A percentile compares a stretch with the other conserved stretches of the same genome.
These are phyloP conservation scores for Pseudonitzschia delicatissima DNA, from an alignment of 108 stramenopile species.

Conservation along the genomic window DNA sequence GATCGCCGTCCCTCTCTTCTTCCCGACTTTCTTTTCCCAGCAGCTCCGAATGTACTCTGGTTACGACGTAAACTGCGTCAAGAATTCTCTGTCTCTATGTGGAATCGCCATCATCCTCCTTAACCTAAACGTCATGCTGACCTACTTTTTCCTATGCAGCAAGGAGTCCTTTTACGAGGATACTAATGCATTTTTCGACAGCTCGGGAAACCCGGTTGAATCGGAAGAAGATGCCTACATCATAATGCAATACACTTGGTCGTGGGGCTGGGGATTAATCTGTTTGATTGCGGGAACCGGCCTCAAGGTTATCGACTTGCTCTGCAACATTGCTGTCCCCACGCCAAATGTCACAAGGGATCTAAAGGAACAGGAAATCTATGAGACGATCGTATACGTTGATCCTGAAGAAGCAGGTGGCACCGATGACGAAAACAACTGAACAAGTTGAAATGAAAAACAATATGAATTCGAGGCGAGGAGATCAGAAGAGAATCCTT, in stretches of 20 bases:
- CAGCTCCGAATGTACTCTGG: slow-evolving; percentile 34
- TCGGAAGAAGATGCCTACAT: slow-evolving; percentile 1
- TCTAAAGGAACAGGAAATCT: slow-evolving; percentile 33
- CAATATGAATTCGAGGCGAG: too few relatives aligned
- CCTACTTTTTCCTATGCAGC: slow-evolving; percentile 25
- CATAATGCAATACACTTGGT: slow-evolving; percentile 16
- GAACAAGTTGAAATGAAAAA: too few relatives aligned
- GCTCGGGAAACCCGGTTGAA: neutral
- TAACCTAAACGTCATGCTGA: slow-evolving; percentile 24
- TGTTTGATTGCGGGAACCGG: slow-evolving; percentile 20
- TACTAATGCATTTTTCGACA: slow-evolving; percentile 13
- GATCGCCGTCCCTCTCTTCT: slow-evolving; percentile 15
- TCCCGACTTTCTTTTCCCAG: slow-evolving; percentile 32
- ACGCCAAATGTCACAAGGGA: slow-evolving; percentile 34
- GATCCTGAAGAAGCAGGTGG: neutral
- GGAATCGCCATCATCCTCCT: slow-evolving; percentile 25
- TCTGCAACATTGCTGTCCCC: slow-evolving; percentile 28
- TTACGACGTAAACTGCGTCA: slow-evolving; percentile 47
- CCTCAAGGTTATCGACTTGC: slow-evolving; percentile 27
- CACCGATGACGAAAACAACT: neutral
- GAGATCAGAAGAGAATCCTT: too few relatives aligned
- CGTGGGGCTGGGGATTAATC: slow-evolving; percentile 27
- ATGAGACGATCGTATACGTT: slow-evolving; percentile 19
- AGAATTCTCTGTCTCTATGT: slow-evolving; percentile 18
- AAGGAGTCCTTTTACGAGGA: slow-evolving; percentile 13